Percentiles rank a stretch among this genome's conserved stretches.
Conservation (phyloP, 2,329 filamentous ascomycete species). For the Curvularia verruculosa region DNA sequence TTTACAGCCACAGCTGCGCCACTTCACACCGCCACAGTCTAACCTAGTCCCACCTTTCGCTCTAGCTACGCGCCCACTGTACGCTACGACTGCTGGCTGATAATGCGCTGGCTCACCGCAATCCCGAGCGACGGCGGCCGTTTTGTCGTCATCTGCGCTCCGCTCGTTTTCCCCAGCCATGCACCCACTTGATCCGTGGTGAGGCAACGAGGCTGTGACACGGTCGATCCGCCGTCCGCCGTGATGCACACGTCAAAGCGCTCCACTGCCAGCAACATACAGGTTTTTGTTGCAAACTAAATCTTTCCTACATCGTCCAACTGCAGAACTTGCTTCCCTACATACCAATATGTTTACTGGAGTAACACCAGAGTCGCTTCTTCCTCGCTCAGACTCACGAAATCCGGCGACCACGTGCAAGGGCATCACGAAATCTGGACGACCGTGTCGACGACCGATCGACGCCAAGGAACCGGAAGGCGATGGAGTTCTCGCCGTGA, state of each 20-base stretch:
- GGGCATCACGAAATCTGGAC: constrained; percentile 82
- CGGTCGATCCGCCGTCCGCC: neutral
- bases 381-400: constrained; percentile 82
- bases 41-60: constrained; percentile 27
- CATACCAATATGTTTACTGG: constrained; percentile 39
- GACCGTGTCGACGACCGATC: constrained; percentile 78
- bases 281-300: neutral
- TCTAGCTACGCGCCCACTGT: constrained; percentile 23
- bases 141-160: neutral
- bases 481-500: constrained; percentile 50
- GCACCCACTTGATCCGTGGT: neutral
- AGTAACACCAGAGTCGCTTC: constrained; percentile 76
- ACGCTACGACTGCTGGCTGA: constrained; percentile 17
- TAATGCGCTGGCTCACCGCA: constrained; percentile 19
- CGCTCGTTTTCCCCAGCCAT: neutral
- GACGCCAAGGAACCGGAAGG: constrained; percentile 53
- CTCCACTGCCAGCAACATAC: neutral
- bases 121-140: neutral
- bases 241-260: constrained; percentile 1
- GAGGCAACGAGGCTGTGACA: constrained; percentile 13
- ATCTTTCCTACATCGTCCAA: neutral
- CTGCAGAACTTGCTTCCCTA: neutral
- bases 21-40: constrained; percentile 26
- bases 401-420: constrained; percentile 84
- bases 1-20: constrained; percentile 1